phyloP scores from a whole-genome alignment of 2,329 filamentous ascomycete species.

The Cucurbitaria berberidis region DNA sequence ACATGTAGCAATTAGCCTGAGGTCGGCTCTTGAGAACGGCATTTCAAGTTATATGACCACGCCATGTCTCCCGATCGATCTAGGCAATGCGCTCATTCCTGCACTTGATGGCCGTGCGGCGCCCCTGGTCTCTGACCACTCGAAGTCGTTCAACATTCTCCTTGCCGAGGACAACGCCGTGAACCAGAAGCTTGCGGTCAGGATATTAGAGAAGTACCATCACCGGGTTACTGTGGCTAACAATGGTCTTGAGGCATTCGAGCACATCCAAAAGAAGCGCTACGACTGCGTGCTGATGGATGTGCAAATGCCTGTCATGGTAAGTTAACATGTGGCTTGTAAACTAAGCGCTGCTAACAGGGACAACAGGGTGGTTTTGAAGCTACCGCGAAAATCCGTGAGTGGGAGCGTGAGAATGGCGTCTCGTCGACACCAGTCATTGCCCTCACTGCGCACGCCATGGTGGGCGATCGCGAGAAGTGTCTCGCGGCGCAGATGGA shows the following conservation, averaged over 20 bases:
- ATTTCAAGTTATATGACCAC: constrained; percentile 99
- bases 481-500: constrained; percentile 99
- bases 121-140: constrained; percentile 89
- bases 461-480: constrained; percentile 97
- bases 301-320: constrained; percentile 99
- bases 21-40: constrained; percentile 90
- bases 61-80: constrained; percentile 89
- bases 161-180: constrained; percentile 97
- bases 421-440: constrained; percentile 91
- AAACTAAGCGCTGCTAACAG: constrained; percentile 46
- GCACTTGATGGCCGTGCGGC: constrained; percentile 92
- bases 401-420: constrained; percentile 84
- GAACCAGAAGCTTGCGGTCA: constrained; percentile 93
- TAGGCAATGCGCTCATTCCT: constrained; percentile 95
- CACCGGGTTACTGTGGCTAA: constrained; percentile 91
- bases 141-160: constrained; percentile 92
- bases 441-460: constrained; percentile 94
- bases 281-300: constrained; percentile 99
- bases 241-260: constrained; percentile 91
- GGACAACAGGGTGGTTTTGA: constrained; percentile 82
- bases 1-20: constrained; percentile 86
- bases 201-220: constrained; percentile 97
- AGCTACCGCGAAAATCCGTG: constrained; percentile 93
- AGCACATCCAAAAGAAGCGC: constrained; percentile 87
- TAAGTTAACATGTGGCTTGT: constrained; percentile 50